A percentile compares a stretch with the other conserved stretches of the same genome.
Conservation (phyloP, 2,329 filamentous ascomycete genomes). For the Calonectria hawksworthii region DNA sequence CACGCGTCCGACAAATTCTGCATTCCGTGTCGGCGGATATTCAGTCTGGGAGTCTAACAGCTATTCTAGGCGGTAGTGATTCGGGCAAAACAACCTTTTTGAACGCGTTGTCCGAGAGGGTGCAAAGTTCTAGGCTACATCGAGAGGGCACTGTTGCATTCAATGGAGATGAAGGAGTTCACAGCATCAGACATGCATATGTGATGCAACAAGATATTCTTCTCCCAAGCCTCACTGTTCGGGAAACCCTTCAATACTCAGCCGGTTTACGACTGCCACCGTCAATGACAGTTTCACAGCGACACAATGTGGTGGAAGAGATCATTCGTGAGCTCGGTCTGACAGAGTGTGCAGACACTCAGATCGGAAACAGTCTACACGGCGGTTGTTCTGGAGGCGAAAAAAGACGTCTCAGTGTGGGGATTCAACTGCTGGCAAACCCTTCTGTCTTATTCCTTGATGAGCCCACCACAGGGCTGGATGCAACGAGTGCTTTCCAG, state of each 20-base stretch:
- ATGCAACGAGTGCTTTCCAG: background rate
- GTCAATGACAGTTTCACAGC: background rate
- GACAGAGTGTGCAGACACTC: background rate
- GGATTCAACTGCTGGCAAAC: background rate
- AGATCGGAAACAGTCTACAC: background rate
- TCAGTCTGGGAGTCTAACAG: background rate
- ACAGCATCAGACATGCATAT: background rate
- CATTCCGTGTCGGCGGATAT: background rate
- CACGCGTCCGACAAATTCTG: background rate
- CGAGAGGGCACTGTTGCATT: background rate
- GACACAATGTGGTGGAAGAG: background rate
- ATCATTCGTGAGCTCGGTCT: background rate
- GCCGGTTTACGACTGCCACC: background rate
- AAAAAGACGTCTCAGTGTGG: background rate
- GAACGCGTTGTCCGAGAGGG: background rate
- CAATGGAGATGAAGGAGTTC: background rate
- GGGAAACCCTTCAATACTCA: background rate
- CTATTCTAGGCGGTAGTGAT: background rate
- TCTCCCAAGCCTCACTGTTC: background rate
- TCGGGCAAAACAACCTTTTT: background rate
- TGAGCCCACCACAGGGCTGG: background rate
- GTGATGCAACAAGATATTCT: background rate
- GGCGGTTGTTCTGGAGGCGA: background rate
- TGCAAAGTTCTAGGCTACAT: background rate
- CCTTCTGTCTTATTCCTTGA: background rate